These are phyloP conservation scores for Thozetella sp. DNA, from an alignment of 495 filamentous ascomycete species.

Conservation along the genomic window DNA sequence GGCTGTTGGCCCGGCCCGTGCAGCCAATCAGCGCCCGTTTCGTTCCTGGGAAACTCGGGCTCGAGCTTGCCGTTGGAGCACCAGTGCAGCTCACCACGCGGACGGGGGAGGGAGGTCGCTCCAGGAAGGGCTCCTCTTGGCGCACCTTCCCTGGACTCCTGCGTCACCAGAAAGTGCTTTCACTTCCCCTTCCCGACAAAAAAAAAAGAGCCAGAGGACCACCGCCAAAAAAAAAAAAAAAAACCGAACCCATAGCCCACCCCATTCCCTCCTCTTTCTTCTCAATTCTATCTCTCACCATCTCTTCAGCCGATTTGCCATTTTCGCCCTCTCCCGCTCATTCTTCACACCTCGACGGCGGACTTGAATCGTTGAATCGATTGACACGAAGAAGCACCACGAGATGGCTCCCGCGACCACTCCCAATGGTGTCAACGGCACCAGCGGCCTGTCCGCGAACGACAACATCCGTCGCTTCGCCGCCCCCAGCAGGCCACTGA, in stretches of 20 bases:
- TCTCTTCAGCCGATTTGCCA: background rate
- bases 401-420: constrained; percentile 47
- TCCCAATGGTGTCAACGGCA: constrained; percentile 40
- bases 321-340: background rate
- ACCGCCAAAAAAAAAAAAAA: constrained; percentile 7
- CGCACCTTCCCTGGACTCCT: constrained; percentile 1
- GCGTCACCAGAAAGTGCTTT: constrained; percentile 3
- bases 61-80: constrained; percentile 8
- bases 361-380: constrained; percentile 7
- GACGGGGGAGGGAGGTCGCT: background rate
- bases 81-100: background rate
- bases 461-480: constrained; percentile 98
- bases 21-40: constrained; percentile 24
- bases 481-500: constrained; percentile 88
- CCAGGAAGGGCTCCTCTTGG: background rate
- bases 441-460: constrained; percentile 71
- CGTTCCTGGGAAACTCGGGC: constrained; percentile 18
- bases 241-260: constrained; percentile 2
- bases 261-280: constrained; percentile 2
- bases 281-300: background rate
- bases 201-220: constrained; percentile 14
- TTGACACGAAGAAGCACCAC: constrained; percentile 17
- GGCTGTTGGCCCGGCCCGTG: constrained; percentile 25
- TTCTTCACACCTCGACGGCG: constrained; percentile 13
- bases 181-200: constrained; percentile 13